Evolutionary conservation across 2,329 filamentous ascomycete species (phyloP), one percentile per base, ranked within the genome.

Genomic region (Colletotrichum sp.): DNA sequence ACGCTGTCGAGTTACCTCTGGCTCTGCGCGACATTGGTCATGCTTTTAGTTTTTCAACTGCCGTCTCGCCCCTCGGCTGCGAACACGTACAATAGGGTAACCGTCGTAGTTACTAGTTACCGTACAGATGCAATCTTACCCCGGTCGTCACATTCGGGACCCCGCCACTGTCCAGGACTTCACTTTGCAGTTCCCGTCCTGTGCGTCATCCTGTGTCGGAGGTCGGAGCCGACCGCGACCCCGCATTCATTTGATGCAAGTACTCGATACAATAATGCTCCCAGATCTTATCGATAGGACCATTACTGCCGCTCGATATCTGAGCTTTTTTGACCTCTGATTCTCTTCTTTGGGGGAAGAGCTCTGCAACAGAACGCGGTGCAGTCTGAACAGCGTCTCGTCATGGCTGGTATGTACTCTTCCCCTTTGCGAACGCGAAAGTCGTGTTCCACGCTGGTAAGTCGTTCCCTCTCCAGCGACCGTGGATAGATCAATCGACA

Each of bases 401-500:
- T 52, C 29, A 78, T 78, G 77, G 76, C 76, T 78, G 77, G 77
- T 78, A 78, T 64, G 77, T 78, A 63, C 64, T 16, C n/a, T 64
- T 61, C 69, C 64, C 70, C 30, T 36, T 65, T n/a, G 9, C 9
- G 44, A 57, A 25, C 25, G 19, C 36, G 22, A n/a, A 29, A 29
- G 29, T 36, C 16, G 27, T 27, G 57, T 69, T 72, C 62, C 44
- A 72, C 71, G 61, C 76, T 78, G 72, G 77, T 78, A 78, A 75
- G 75, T 72, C 34, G 12, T 16, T 34, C 55, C 32, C 8, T 25
- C 44, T 34, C 57, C 7, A 22, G 44, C 19, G 44, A 52, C n/a
- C 44, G n/a, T 52, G 44, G n/a, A 52, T 52, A 52, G 44, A 52
- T 52, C 22, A 13, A 36, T 32, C 39, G 27, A 39, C 11, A 22